phyloP scores from a whole-genome alignment of 2,329 filamentous ascomycete genomes.

The Elsinoe batatas region DNA sequence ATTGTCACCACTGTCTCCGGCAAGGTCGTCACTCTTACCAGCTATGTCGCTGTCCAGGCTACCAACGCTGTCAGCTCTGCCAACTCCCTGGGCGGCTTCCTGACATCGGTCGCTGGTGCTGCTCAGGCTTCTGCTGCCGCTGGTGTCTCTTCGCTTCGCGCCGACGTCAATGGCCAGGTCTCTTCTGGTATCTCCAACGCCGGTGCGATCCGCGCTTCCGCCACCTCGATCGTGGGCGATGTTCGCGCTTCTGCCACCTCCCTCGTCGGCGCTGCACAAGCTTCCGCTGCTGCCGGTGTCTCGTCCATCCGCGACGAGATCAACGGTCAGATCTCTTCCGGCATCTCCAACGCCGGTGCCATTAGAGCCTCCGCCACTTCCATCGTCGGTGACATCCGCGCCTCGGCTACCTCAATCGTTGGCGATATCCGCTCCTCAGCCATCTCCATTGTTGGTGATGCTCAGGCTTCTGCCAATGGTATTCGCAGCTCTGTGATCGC shows the following conservation, averaged over 20 bases:
- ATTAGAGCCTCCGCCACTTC: background rate
- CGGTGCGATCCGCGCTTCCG: background rate
- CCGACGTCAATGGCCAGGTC: background rate
- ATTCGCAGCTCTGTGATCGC: background rate
- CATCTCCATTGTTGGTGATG: background rate
- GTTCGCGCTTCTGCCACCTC: background rate
- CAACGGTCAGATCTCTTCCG: background rate
- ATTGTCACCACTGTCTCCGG: background rate
- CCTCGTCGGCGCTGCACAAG: background rate
- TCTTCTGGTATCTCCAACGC: slow-evolving; percentile 3
- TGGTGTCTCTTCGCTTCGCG: background rate
- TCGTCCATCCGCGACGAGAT: background rate
- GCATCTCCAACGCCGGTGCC: background rate
- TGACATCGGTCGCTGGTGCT: background rate
- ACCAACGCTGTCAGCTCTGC: slow-evolving; percentile 4
- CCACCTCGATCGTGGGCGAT: background rate
- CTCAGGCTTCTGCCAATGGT: background rate
- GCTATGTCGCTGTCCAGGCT: slow-evolving; percentile 2
- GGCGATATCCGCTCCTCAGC: background rate
- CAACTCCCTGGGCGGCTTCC: background rate
- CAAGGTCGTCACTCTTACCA: background rate
- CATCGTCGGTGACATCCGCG: background rate
- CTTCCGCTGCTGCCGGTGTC: background rate
- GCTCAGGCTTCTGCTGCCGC: background rate
- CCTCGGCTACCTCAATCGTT: background rate